Conservation (phyloP, 2,329 filamentous ascomycete species). For the Xylaria sp. region DNA sequence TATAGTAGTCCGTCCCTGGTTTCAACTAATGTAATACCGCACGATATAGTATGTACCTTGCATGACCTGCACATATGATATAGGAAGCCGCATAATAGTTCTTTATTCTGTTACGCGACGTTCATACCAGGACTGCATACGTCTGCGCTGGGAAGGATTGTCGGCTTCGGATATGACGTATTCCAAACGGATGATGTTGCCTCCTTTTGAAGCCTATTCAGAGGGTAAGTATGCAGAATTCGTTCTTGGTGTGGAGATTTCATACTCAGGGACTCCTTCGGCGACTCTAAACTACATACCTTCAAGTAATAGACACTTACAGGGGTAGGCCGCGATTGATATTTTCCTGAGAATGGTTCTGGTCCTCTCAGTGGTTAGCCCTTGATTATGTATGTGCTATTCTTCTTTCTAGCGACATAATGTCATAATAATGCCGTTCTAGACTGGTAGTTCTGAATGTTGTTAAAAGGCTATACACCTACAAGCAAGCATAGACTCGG, state of each 20-base stretch:
- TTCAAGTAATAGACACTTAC: too few relatives aligned
- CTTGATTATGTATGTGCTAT: neutral
- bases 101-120: conserved; percentile 4
- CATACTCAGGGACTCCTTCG: neutral
- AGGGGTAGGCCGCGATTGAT: neutral
- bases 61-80: conserved; percentile 10
- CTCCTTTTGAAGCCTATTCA: neutral
- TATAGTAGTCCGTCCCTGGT: neutral
- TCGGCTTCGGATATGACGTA: neutral
- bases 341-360: neutral
- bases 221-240: neutral
- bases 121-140: neutral
- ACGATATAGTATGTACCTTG: conserved; percentile 1
- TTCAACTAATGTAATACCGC: conserved; percentile 18
- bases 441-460: neutral
- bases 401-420: too few relatives aligned
- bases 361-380: neutral
- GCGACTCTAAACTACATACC: neutral
- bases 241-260: neutral
- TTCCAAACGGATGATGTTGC: neutral
- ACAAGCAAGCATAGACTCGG: neutral
- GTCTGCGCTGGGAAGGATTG: neutral
- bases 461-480: neutral
- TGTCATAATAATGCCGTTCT: too few relatives aligned
- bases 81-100: conserved; percentile 4